Conservation (phyloP, 2,329 filamentous ascomycete species). For the Hypoxylon sp. region DNA sequence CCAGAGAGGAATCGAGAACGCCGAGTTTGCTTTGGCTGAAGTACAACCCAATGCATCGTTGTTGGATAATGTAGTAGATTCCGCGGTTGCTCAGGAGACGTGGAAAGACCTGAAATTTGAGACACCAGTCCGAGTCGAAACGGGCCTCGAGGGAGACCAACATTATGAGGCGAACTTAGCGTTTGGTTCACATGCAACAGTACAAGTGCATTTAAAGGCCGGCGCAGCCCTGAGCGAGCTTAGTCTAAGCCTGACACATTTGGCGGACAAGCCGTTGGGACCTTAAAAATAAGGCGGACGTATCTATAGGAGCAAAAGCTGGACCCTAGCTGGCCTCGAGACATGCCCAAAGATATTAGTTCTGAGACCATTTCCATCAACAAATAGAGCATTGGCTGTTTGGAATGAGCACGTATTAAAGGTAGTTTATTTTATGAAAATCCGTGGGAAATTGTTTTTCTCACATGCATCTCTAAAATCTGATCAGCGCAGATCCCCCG, state of each 20-base stretch:
- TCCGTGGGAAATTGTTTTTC: background rate
- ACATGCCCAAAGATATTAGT: background rate
- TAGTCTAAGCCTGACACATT: slow-evolving; percentile 2
- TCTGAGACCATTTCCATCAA: slow-evolving; percentile 7
- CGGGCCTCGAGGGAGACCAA: background rate
- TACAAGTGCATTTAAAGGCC: slow-evolving; percentile 4
- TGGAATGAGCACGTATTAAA: slow-evolving; percentile 1
- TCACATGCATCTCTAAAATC: background rate
- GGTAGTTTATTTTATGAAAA: background rate
- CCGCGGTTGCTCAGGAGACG: background rate
- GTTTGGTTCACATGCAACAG: slow-evolving; percentile 2
- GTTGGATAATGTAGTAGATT: background rate
- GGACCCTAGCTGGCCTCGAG: background rate
- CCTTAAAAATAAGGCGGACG: background rate
- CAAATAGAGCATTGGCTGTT: slow-evolving; percentile 4
- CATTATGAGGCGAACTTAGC: background rate
- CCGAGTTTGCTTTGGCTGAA: slow-evolving; percentile 2
- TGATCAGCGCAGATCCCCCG: slow-evolving; percentile 7
- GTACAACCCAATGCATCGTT: background rate
- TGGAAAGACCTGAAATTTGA: slow-evolving; percentile 2
- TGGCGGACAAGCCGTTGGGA: background rate
- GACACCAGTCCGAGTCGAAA: background rate
- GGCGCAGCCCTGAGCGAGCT: slow-evolving; percentile 1
- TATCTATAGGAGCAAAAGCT: background rate
- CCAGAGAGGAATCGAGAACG: slow-evolving; percentile 3